Conservation (phyloP, 805 yeast genomes). For the Zygoascus tannicola region DNA sequence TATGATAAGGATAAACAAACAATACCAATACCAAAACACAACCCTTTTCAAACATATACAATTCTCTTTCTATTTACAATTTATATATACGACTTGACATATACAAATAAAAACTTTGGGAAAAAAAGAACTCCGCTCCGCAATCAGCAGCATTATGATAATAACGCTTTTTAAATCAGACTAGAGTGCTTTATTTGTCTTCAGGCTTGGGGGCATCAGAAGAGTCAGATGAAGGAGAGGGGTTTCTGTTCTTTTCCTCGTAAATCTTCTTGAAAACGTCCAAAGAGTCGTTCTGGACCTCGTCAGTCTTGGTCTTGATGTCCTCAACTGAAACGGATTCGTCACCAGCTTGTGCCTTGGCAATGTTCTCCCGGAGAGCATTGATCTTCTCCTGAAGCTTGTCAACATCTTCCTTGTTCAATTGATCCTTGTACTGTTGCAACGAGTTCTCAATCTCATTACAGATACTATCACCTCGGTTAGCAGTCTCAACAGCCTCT, state of each 20-base stretch:
- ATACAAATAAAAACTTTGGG: background rate
- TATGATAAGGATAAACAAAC: background rate
- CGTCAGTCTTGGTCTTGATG: conserved; percentile 74
- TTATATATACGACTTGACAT: background rate
- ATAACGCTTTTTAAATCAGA: background rate
- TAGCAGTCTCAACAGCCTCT: conserved; percentile 75
- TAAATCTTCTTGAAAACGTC: conserved; percentile 74
- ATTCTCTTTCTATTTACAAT: background rate
- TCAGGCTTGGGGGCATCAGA: conserved; percentile 15
- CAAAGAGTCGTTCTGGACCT: conserved; percentile 69
- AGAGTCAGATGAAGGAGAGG: conserved; percentile 3
- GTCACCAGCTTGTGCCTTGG: conserved; percentile 59
- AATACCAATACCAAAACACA: too few relatives aligned
- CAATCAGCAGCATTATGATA: background rate
- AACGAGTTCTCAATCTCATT: conserved; percentile 86
- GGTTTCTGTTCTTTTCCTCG: conserved; percentile 32
- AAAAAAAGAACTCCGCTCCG: background rate
- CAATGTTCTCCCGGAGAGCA: conserved; percentile 65
- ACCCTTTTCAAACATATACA: conserved; percentile 1
- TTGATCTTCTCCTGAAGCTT: conserved; percentile 45
- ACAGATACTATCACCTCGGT: conserved; percentile 73
- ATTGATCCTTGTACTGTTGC: conserved; percentile 61
- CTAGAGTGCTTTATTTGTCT: conserved; percentile 3
- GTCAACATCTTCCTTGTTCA: conserved; percentile 49
- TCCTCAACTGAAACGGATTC: conserved; percentile 49